Conservation (phyloP, 495 filamentous ascomycete species). For the Penicillium parvum region DNA sequence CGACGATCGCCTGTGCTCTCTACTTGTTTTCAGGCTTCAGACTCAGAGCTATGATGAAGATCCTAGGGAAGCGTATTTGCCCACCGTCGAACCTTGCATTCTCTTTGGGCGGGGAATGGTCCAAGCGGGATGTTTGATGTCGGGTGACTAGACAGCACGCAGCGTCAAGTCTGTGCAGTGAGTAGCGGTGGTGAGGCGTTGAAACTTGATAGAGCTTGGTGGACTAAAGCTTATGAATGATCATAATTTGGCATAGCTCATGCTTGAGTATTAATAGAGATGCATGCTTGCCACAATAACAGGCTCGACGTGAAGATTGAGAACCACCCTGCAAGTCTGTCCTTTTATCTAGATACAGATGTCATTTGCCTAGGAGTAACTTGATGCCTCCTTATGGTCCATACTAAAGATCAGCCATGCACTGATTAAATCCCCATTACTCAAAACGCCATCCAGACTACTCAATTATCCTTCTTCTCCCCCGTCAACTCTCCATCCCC, state of each 20-base stretch:
- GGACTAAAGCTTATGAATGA: background rate
- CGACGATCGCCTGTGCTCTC: background rate
- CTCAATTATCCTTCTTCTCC: constrained; percentile 13
- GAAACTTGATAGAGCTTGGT: background rate
- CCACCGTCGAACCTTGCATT: constrained; percentile 16
- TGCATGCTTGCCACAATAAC: too few relatives aligned
- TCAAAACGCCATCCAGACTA: background rate
- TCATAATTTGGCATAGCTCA: too few relatives aligned
- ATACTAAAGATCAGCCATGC: too few relatives aligned
- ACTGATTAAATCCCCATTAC: background rate
- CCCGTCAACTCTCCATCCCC: background rate
- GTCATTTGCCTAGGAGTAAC: too few relatives aligned
- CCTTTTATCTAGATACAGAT: too few relatives aligned
- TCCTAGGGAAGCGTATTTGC: constrained; percentile 1
- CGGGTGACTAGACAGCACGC: constrained; percentile 1
- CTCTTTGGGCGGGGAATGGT: constrained; percentile 12
- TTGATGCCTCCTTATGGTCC: too few relatives aligned
- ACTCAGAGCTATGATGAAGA: constrained; percentile 1
- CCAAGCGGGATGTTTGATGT: constrained; percentile 11
- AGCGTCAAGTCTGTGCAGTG: constrained; percentile 2
- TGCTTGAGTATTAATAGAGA: too few relatives aligned
- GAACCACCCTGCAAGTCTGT: too few relatives aligned
- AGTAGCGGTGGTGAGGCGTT: background rate
- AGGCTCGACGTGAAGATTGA: too few relatives aligned
- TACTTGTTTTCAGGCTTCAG: background rate